Percentiles rank a stretch among this genome's conserved stretches.
Conservation (phyloP, 2,329 filamentous ascomycete species). For the Colletotrichum salicis region DNA sequence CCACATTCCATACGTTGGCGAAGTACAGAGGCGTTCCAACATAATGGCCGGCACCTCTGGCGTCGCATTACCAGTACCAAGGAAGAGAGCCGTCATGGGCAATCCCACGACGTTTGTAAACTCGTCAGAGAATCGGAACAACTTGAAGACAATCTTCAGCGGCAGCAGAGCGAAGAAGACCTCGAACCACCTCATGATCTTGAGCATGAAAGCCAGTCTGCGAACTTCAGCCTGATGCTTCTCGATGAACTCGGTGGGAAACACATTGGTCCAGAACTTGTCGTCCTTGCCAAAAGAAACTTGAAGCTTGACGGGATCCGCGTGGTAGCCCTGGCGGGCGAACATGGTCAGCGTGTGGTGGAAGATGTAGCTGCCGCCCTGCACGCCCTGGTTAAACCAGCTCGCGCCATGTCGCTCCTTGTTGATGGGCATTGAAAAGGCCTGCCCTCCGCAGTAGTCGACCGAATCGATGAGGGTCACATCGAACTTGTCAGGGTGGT, state of each 20-base stretch:
- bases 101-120: slow-evolving; percentile 76
- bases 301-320: slow-evolving; percentile 65
- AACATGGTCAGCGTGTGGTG: slow-evolving; percentile 73
- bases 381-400: slow-evolving; percentile 72
- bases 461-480: slow-evolving; percentile 67
- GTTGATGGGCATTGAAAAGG: slow-evolving; percentile 70
- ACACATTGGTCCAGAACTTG: slow-evolving; percentile 72
- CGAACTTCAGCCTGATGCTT: slow-evolving; percentile 64
- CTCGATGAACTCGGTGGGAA: slow-evolving; percentile 64
- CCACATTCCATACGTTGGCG: slow-evolving; percentile 64
- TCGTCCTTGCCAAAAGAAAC: slow-evolving; percentile 69
- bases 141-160: slow-evolving; percentile 69
- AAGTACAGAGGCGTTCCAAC: slow-evolving; percentile 65
- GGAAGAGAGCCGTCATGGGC: slow-evolving; percentile 59
- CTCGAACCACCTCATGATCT: slow-evolving; percentile 65
- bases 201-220: slow-evolving; percentile 63
- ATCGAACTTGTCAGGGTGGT: slow-evolving; percentile 69
- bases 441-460: slow-evolving; percentile 70
- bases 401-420: slow-evolving; percentile 67
- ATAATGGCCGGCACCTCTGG: slow-evolving; percentile 74
- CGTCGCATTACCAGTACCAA: slow-evolving; percentile 77
- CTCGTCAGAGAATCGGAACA: slow-evolving; percentile 73
- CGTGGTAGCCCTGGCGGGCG: slow-evolving; percentile 60
- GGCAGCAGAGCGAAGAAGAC: slow-evolving; percentile 66
- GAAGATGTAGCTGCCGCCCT: slow-evolving; percentile 68